Evolutionary conservation across 2,329 filamentous ascomycete genomes (phyloP).

Genomic region (Ascochyta lentis): DNA sequence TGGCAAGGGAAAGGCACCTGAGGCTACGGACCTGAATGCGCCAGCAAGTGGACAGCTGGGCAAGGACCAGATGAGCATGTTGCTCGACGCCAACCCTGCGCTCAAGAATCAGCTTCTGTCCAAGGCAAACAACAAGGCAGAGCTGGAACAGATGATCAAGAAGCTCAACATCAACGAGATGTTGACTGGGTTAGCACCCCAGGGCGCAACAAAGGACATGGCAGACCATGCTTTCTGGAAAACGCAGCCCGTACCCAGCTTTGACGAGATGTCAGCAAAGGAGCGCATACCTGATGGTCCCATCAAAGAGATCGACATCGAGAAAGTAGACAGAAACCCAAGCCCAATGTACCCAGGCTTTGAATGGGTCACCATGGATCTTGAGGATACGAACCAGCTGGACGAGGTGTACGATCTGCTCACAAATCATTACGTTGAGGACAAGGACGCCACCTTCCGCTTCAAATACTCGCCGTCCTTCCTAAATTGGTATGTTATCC

Average conservation of each 20-base stretch:
- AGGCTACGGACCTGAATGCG: slow-evolving; percentile 33
- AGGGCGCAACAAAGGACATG: slow-evolving; percentile 92
- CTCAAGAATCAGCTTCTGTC: slow-evolving; percentile 47
- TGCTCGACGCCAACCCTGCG: slow-evolving; percentile 49
- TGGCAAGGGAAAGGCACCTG: slow-evolving; percentile 43
- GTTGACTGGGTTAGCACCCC: slow-evolving; percentile 76
- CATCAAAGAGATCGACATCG: slow-evolving; percentile 79
- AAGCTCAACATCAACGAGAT: slow-evolving; percentile 73
- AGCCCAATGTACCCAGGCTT: slow-evolving; percentile 77
- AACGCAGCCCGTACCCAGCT: slow-evolving; percentile 92
- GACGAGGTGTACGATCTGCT: slow-evolving; percentile 92
- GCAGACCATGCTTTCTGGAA: slow-evolving; percentile 98
- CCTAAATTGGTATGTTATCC: slow-evolving; percentile 75
- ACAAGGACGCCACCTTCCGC: slow-evolving; percentile 94
- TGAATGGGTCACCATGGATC: slow-evolving; percentile 91
- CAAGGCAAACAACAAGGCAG: slow-evolving; percentile 36
- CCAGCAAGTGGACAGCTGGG: slow-evolving; percentile 42
- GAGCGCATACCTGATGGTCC: slow-evolving; percentile 73
- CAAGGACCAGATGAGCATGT: slow-evolving; percentile 47
- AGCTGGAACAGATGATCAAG: slow-evolving; percentile 59
- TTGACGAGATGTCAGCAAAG: slow-evolving; percentile 59
- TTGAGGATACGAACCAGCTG: slow-evolving; percentile 76
- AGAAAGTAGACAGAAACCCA: slow-evolving; percentile 79
- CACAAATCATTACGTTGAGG: slow-evolving; percentile 95
- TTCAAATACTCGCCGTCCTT: slow-evolving; percentile 95